A percentile compares a stretch with the other conserved stretches of the same genome.
These are phyloP conservation scores for Austroboletus novae-zelandiae DNA, from an alignment of 1,284 basidiomycete species.

Conservation along the genomic window DNA sequence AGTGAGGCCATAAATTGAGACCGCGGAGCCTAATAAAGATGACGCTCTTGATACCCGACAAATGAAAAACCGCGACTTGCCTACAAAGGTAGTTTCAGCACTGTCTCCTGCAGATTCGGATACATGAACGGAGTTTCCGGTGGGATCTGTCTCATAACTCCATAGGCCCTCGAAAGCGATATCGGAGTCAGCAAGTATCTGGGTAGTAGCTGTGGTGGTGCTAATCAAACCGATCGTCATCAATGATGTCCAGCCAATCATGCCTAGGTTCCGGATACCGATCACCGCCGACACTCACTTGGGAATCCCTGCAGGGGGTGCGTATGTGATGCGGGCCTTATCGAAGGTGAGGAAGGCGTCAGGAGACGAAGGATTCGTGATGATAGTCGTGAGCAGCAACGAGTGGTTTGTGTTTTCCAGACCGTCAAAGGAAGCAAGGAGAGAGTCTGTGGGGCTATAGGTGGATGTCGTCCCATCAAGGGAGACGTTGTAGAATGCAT, in stretches of 20 bases:
- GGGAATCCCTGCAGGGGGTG: constrained; percentile 25
- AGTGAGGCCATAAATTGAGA: constrained; percentile 55
- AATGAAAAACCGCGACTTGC: constrained; percentile 33
- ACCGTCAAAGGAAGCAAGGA: constrained; percentile 43
- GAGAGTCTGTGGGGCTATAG: constrained; percentile 26
- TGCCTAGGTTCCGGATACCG: constrained; percentile 1
- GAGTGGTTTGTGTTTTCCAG: constrained; percentile 46
- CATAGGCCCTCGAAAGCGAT: constrained; percentile 52
- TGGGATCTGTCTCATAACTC: constrained; percentile 37
- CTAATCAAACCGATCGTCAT: constrained; percentile 34
- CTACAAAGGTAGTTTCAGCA: constrained; percentile 45
- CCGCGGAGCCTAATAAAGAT: constrained; percentile 47
- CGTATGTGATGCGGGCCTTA: constrained; percentile 43
- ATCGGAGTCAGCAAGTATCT: constrained; percentile 38
- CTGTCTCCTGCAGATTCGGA: constrained; percentile 49
- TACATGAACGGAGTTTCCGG: constrained; percentile 38
- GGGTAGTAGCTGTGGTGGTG: constrained; percentile 33
- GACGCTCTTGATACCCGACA: constrained; percentile 4
- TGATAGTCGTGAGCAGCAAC: constrained; percentile 43
- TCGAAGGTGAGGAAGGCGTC: constrained; percentile 49
- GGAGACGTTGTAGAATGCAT: constrained; percentile 42
- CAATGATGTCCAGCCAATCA: constrained; percentile 10
- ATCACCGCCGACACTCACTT: constrained; percentile 29
- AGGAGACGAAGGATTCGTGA: constrained; percentile 32
- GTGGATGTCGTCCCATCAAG: constrained; percentile 42